phyloP scores from a whole-genome alignment of 305 asterid genomes.

The Coffea humblotiana region DNA sequence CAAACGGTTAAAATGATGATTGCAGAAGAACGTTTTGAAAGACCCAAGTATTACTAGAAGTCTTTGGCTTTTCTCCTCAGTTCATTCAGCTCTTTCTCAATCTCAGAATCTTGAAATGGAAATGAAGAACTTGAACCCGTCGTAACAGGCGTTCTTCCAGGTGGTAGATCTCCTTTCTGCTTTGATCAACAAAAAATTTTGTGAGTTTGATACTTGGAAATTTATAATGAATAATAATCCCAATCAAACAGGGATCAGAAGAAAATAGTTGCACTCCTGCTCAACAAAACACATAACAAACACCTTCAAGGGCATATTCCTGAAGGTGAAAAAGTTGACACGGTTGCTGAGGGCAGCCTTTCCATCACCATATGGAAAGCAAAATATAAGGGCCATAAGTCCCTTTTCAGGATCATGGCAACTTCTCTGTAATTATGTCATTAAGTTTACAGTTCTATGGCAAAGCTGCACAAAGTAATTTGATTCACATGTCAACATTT shows the following conservation, averaged over 20 bases:
- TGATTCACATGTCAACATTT: background rate
- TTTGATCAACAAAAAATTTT: slow-evolving; percentile 10
- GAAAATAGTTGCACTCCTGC: background rate
- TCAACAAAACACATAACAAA: background rate
- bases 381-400: background rate
- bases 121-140: slow-evolving; percentile 40
- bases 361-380: background rate
- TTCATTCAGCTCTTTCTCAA: slow-evolving; percentile 85
- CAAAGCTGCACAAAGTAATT: background rate
- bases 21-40: slow-evolving; percentile 4
- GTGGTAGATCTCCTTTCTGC: slow-evolving; percentile 97
- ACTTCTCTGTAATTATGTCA: background rate
- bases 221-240: background rate
- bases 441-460: too few species aligned
- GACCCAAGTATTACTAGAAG: slow-evolving; percentile 26
- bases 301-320: background rate
- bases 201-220: background rate
- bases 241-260: background rate
- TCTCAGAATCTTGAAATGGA: slow-evolving; percentile 80
- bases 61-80: slow-evolving; percentile 77
- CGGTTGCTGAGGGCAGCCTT: background rate
- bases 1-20: background rate
- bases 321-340: background rate
- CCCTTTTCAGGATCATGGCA: background rate
- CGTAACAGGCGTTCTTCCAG: slow-evolving; percentile 66